Conservation (phyloP, 1,284 basidiomycete species). For the Cryptococcus depauperatus region DNA sequence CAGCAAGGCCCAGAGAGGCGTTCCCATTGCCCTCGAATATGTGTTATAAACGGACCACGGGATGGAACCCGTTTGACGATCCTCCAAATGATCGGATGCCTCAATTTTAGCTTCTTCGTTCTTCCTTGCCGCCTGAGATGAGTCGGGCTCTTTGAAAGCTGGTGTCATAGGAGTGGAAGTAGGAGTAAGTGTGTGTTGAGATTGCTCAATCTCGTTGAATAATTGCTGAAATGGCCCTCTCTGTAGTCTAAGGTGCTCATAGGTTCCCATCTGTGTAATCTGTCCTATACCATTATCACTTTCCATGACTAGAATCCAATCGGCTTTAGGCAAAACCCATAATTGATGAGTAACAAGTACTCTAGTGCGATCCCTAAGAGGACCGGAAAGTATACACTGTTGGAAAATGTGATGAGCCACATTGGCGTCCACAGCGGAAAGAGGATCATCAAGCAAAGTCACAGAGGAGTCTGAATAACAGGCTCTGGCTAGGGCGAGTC, state of each 20-base stretch:
- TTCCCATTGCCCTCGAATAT: constrained; percentile 20
- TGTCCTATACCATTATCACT: constrained; percentile 14
- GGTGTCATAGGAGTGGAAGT: neutral
- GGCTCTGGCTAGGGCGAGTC: constrained; percentile 17
- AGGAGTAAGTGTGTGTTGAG: neutral
- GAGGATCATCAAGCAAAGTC: constrained; percentile 29
- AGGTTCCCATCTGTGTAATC: constrained; percentile 24
- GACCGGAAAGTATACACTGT: constrained; percentile 55
- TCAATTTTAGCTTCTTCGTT: constrained; percentile 39
- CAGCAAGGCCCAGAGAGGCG: constrained; percentile 10
- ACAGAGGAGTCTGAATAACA: constrained; percentile 14
- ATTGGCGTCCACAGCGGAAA: constrained; percentile 61
- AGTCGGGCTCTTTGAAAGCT: neutral
- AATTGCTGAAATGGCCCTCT: constrained; percentile 11
- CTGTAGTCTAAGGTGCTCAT: constrained; percentile 23
- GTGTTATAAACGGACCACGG: constrained; percentile 20
- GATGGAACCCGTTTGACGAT: constrained; percentile 29
- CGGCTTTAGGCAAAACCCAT: constrained; percentile 50
- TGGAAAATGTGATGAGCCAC: constrained; percentile 44
- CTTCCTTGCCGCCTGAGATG: neutral
- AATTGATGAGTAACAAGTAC: constrained; percentile 63
- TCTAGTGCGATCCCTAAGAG: constrained; percentile 56
- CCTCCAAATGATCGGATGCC: constrained; percentile 49
- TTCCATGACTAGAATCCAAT: constrained; percentile 27
- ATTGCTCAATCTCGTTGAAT: constrained; percentile 6